Evolutionary conservation across 73 alveolate genomes (phyloP), one percentile per base, ranked within the genome.

Genomic region (Paramecium tetraurelia): DNA sequence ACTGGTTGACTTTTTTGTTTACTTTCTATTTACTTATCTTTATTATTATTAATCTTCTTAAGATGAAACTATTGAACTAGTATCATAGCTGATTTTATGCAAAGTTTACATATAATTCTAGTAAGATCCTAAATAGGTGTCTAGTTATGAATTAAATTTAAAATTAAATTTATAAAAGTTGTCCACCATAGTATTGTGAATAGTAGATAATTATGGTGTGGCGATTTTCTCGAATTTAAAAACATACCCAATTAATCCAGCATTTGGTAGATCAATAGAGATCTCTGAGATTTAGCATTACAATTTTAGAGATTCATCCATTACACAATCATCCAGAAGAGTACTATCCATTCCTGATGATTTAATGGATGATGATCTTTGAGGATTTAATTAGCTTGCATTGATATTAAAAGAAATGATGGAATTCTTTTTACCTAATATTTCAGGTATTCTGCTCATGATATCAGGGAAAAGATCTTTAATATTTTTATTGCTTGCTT

Each of bases 391-490:
- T 53, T 53, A 53, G 3, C 8, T 53, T 53, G 69, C 5, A 53
- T 53, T 53, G 0, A 53, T 7, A 9, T 53, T 53, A 53, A 53
- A 53, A n/a, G 69, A 53, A 4, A 53, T 53, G 31, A 53, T 53
- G 4, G 35, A 53, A 53, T 53, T 53, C 31, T 53, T 53, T 53
- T 18, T 53, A 7, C 69, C 69, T 18, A 53, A 53, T 53, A 53
- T 53, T 75, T 75, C 87, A 36, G 41, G 59, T 40, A 33, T 33
- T 75, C 87, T 75, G 14, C 48, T 20, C 41, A 75, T 36, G 12
- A 75, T 31, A 31, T 75, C 87, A 75, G 87, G 87, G n/a, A 75
- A 75, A 7, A 75, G n/a, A 33, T 75, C 87, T 31, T 33, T 75
- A 12, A 75, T 75, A 75, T 75, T 33, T 44, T 31, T 21, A 75